Evolutionary conservation across 2,329 filamentous ascomycete genomes (phyloP).

Genomic region (Microsporum audouinii): DNA sequence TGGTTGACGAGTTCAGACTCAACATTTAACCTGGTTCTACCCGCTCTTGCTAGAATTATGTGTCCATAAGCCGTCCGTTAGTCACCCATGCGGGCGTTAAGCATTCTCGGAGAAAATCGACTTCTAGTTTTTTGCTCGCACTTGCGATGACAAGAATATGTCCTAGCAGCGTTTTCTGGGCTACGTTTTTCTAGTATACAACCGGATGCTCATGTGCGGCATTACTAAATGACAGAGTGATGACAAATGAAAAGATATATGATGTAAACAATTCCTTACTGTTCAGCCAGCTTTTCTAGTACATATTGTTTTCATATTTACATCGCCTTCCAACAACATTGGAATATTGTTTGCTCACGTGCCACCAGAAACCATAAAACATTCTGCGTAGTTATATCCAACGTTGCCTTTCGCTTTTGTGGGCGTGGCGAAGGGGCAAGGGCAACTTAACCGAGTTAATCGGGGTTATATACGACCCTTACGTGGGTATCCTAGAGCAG

Average conservation of each 20-base stretch:
- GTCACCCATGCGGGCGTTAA: not conserved
- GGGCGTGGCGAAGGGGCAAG: not conserved
- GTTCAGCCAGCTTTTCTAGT: not conserved
- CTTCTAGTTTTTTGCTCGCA: slow-evolving; percentile 1
- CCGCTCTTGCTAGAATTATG: slow-evolving; percentile 3
- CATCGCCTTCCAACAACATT: not conserved
- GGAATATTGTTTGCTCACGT: not conserved
- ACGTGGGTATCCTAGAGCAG: not conserved
- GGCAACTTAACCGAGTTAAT: not conserved
- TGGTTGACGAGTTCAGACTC: not conserved
- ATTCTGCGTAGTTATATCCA: not conserved
- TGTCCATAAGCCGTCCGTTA: not conserved
- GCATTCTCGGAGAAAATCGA: not conserved
- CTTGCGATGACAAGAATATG: not conserved
- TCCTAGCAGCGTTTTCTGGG: not conserved
- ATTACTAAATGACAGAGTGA: slow-evolving; percentile 1
- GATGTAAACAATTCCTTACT: not conserved
- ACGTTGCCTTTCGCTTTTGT: not conserved
- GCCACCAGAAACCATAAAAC: not conserved
- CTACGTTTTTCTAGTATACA: slow-evolving; percentile 1
- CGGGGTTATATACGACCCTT: not conserved
- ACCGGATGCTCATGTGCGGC: not conserved
- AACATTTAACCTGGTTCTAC: not conserved
- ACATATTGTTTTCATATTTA: not conserved
- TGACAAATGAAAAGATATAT: slow-evolving; percentile 4